These are phyloP conservation scores for Rubia tinctorum DNA, from an alignment of 305 asterid genomes.

Conservation along the genomic window DNA sequence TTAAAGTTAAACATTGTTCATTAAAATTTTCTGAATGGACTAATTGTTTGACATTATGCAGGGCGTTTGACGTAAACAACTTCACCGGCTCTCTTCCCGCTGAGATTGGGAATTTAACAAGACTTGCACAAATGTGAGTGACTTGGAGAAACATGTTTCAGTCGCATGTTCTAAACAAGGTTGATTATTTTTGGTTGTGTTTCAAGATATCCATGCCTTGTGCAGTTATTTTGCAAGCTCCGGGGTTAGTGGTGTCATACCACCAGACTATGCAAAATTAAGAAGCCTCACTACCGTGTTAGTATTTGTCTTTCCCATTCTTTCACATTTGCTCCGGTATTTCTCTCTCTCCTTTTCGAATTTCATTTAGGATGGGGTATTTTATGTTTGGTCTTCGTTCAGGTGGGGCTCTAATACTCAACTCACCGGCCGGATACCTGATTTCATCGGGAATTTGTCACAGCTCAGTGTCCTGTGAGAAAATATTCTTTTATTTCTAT, in stretches of 20 bases:
- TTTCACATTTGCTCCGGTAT: not conserved
- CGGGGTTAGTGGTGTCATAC: slow-evolving; percentile 69
- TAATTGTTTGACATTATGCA: slow-evolving; percentile 22
- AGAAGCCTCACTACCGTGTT: slow-evolving; percentile 47
- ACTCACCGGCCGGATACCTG: slow-evolving; percentile 66
- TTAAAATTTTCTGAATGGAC: not conserved
- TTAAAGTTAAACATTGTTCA: not conserved
- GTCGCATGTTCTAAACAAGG: not conserved
- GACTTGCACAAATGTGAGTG: slow-evolving; percentile 49
- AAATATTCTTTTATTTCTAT: not conserved
- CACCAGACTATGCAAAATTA: slow-evolving; percentile 49
- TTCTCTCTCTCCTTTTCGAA: not conserved
- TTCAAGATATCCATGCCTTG: slow-evolving; percentile 11
- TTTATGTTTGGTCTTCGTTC: slow-evolving; percentile 23
- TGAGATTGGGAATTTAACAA: slow-evolving; percentile 56
- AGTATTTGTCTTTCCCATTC: slow-evolving; percentile 17
- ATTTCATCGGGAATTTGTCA: slow-evolving; percentile 69
- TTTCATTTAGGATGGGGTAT: slow-evolving; percentile 13
- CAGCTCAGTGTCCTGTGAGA: slow-evolving; percentile 31
- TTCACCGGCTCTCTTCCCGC: slow-evolving; percentile 75
- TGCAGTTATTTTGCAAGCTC: slow-evolving; percentile 56
- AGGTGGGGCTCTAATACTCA: slow-evolving; percentile 56
- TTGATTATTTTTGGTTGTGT: not conserved
- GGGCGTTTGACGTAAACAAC: slow-evolving; percentile 57
- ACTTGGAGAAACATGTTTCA: not conserved